Evolutionary conservation across 2,329 filamentous ascomycete species (phyloP).

Genomic region (Colletotrichum nymphaeae): DNA sequence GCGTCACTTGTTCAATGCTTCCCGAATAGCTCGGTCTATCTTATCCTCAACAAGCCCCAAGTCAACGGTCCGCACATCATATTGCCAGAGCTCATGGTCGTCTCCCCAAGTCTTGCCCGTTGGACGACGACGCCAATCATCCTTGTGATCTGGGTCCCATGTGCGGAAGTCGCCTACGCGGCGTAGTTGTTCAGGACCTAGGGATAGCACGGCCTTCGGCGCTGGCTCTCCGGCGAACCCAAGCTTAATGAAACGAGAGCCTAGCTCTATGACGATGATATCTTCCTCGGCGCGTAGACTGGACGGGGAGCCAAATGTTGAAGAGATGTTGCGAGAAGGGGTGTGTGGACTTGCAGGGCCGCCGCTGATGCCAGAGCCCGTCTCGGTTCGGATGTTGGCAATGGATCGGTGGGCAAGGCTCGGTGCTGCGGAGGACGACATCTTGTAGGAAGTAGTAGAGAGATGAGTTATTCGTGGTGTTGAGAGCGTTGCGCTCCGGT

Average conservation of each 20-base stretch:
- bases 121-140: slow-evolving; percentile 59
- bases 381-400: slow-evolving; percentile 64
- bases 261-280: slow-evolving; percentile 83
- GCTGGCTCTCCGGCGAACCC: slow-evolving; percentile 88
- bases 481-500: background rate
- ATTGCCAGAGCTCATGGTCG: slow-evolving; percentile 80
- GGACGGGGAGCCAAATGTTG: slow-evolving; percentile 69
- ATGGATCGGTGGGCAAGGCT: slow-evolving; percentile 68
- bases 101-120: slow-evolving; percentile 68
- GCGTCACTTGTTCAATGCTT: slow-evolving; percentile 83
- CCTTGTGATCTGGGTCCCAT: slow-evolving; percentile 68
- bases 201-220: slow-evolving; percentile 78
- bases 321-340: slow-evolving; percentile 64
- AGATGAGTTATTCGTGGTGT: background rate
- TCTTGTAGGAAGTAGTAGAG: background rate
- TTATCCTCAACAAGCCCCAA: slow-evolving; percentile 86
- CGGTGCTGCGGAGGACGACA: slow-evolving; percentile 52
- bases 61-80: slow-evolving; percentile 79
- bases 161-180: slow-evolving; percentile 84
- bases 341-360: slow-evolving; percentile 68
- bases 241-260: slow-evolving; percentile 80
- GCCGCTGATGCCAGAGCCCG: slow-evolving; percentile 41
- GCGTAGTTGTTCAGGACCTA: slow-evolving; percentile 80
- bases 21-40: slow-evolving; percentile 83
- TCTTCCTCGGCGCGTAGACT: slow-evolving; percentile 83